Evolutionary conservation across 768 basidiomycete genomes (phyloP), one percentile per base, ranked within the genome.

Genomic region (Chalciporus pseudorubinellus): DNA sequence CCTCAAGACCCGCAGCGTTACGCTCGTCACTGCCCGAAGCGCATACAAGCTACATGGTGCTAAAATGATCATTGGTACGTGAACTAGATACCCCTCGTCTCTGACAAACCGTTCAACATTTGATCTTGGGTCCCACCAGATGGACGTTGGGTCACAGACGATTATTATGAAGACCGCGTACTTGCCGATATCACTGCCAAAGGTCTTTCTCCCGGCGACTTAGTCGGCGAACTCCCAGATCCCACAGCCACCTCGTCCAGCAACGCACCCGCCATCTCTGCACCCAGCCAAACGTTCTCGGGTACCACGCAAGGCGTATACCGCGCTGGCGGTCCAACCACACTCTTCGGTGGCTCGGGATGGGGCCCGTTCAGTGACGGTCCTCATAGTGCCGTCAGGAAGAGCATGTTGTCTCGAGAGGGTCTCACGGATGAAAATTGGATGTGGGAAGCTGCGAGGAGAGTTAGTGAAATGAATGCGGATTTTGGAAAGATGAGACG

Each of bases 31-130:
- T 22, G 91, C 92, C 24, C 79, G 94, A 44, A 98, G 94, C 59
- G 90, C 90, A 10, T 99, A 83, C 77, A 98, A 97, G 70, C 76
- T 94, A 6, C 92, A 97, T 72, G 95, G 97, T 13, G 84, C 91
- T 16, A 93, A 95, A 67, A 89, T 89, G 77, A 77, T 99, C 46
- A 71, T 87, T 50, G 86, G 95, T 94, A 48, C 52, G 85, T 73
- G 6, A 14, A 28, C 16, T 19, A 31, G n/a, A n/a, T n/a, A n/a
- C n/a, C n/a, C n/a, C 20, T 6, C 43, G 21, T 19, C 21, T 41
- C 48, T 22, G 11, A 8, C 14, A 0, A 39, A 9, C 28, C 45
- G 24, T 44, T 40, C 16, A 45, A 26, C 14, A 33, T 14, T 24
- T n/a, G 19, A n/a, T 40, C 29, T 9, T 39, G 7, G 10, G 33